Base-by-base conservation (phyloP, 2,329 filamentous ascomycete species). In the Beauveria scarabaeidicola region DNA sequence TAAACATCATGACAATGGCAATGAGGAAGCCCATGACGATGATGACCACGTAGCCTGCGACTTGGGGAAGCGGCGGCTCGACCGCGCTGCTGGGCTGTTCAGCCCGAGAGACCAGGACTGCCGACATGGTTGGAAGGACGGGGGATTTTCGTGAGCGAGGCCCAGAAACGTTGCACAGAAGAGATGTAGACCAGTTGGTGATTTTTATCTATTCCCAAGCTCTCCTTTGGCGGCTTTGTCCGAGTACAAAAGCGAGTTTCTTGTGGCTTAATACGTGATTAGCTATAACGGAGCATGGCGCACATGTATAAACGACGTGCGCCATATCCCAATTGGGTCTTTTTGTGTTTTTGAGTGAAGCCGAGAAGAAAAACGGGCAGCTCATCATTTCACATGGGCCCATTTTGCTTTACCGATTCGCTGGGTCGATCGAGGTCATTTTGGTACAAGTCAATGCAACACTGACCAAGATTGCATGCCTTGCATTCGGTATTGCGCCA, bases 1-100 rank as follows among this genome's bases (percentile, higher is more conserved):
- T 68, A 1, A 76, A 67, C 61, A 80, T 77, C 77, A 80, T 80
- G 23, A 72, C 71, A 23, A 72, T 66, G 0, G 71, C 70, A 59
- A 73, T 70, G 1, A 73, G 52, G 13, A 73, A 70, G 2, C 70
- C 71, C 52, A 73, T 65, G 0, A 63, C 69, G 4, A 73, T 68
- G 8, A 74, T 71, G 5, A 74, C 70, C 9, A 67, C 66, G 52
- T 71, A 71, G 19, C 69, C 69, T 1, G 65, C 69, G 1, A 65
- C 66, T 10, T 71, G 69, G 0, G 69, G 66, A 5, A 71, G 64
- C 2, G 68, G 69, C 0, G 69, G 51, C 19, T 60, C 41, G 13
- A 61, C 52, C 9, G 52, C 25, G 15, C 23, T 25, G 27, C 6
- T 23, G 11, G 51, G 46, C 23, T 21, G 25, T 9, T n/a, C 51